Conservation (phyloP, 352 stramenopile genomes). For the Phytophthora europaea region DNA sequence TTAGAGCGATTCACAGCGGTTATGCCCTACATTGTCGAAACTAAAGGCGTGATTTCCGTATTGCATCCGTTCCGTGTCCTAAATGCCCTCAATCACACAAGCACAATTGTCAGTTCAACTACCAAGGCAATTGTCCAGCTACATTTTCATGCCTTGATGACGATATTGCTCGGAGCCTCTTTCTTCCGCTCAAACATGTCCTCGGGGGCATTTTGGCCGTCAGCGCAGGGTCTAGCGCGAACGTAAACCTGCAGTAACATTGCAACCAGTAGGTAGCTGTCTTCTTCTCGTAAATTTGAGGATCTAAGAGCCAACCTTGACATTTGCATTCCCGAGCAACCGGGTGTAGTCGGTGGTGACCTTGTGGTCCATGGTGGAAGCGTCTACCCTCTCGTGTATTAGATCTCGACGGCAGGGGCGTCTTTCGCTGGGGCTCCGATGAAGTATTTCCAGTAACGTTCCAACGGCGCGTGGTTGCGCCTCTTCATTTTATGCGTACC, state of each 20-base stretch:
- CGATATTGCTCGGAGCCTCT: conserved; percentile 82
- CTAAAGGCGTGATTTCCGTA: conserved; percentile 90
- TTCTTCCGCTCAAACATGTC: conserved; percentile 89
- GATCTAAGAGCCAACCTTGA: conserved; percentile 57
- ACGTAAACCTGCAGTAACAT: conserved; percentile 65
- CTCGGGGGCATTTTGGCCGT: conserved; percentile 70
- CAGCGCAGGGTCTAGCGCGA: conserved; percentile 79
- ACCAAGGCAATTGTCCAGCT: not conserved
- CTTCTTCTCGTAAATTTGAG: not conserved
- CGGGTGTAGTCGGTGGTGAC: conserved; percentile 90
- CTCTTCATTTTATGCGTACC: conserved; percentile 3
- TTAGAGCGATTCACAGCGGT: not conserved
- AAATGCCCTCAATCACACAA: not conserved
- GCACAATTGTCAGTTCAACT: not conserved
- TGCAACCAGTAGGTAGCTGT: not conserved
- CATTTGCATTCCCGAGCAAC: conserved; percentile 78
- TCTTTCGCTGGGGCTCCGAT: not conserved
- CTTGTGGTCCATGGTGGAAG: conserved; percentile 79
- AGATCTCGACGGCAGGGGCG: not conserved
- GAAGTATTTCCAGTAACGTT: conserved; percentile 31
- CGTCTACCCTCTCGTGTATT: not conserved
- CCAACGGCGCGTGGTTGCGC: conserved; percentile 1
- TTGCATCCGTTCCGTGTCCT: conserved; percentile 88
- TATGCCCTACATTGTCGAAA: conserved; percentile 72
- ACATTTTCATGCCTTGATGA: conserved; percentile 67